Evolutionary conservation across 106 monocot genomes (phyloP), one percentile per base, ranked within the genome.

Genomic region (Apostasia ramifera): DNA sequence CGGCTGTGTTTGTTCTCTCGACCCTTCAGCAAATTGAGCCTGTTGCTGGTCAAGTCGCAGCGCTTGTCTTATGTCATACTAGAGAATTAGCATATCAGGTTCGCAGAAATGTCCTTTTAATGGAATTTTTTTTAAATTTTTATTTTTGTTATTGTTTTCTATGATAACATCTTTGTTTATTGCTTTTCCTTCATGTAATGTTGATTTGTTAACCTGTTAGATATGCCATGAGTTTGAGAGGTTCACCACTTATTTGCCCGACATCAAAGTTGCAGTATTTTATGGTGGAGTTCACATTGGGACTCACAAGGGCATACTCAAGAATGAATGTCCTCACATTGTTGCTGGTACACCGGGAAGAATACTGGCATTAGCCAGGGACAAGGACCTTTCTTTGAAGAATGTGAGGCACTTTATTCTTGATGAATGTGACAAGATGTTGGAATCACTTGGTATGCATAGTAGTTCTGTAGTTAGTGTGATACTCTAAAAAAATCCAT

Each of bases 391-490:
- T 26, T 85, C 81, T 37, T 55, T 99, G 74, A 93, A 93, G 88
- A 99, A 99, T 82, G 98, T 99, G 67, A 85, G 93, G 75, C 93
- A 99, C 75, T 99, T 99, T 70, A 93, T 99, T 71, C 93, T 99
- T 66, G 98, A 99, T 74, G 98, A 99, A 76, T 99, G 98, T 72
- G 98, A 99, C 69, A 99, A 99, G 73, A 99, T 99, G 98, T 83
- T 99, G 1, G 93, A 99, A 48, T 82, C 74, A 7, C 70, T 74
- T 69, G 77, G 65, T 74, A 70, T 75, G 70, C 53, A 26, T 66
- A 55, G 37, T 59, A 44, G 59, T 15, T 15, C 59, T n/a, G 13
- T 51, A 68, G 37, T 65, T 65, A 8, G 9, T 48, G 48, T 48
- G 5, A 26, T 48, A 48, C 14, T 37, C 43, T 12, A 10, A 56